Base-by-base conservation (phyloP, 2,329 filamentous ascomycete genomes). In the Aspergillus melleus region DNA sequence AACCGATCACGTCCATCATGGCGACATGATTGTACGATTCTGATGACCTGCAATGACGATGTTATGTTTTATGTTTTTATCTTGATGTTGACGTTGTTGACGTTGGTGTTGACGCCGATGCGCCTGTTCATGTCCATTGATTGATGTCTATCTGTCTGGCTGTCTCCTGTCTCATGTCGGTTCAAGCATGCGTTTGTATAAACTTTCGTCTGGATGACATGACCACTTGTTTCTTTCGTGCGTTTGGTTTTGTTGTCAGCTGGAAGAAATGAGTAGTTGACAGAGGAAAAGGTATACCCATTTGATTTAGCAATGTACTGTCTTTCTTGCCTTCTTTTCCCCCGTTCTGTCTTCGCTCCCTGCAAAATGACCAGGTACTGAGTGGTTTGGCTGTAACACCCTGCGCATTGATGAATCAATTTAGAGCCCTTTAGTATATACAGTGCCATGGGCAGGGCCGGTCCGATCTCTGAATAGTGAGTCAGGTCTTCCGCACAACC, bases 1-100 rank as follows among this genome's bases (percentile, higher is more conserved):
- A 56, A 67, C 60, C 59, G 58, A 67, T 64, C 61, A 59, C 65
- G 65, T 67, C 65, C 65, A 53, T 67, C 64, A 68, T 63, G 66
- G 64, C 61, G 59, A 66, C 66, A 64, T 66, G 66, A 66, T 66
- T 68, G 65, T 68, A 68, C 58, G 66, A 68, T 65, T 68, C 57
- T 68, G 63, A 68, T 64, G 66, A 68, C 66, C 63, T 68, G 63
- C 64, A 62, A 66, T 61, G 66, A 68, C 54, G 57, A 60, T 55
- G 57, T 58, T 62, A 42, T 58, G 42, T 59, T 39, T 61, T 55
- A 44, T 16, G 36, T 22, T 59, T 39, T 42, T 57, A 22, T 44
- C 44, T 26, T 47, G 29, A 55, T 55, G 53, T 47, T 49, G 36
- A 36, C 30, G 30, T n/a, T 36, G 32, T 14, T 36, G 32, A 36